phyloP scores from a whole-genome alignment of 192 early-diverging fungal genomes.

The Geranomyces variabilis region DNA sequence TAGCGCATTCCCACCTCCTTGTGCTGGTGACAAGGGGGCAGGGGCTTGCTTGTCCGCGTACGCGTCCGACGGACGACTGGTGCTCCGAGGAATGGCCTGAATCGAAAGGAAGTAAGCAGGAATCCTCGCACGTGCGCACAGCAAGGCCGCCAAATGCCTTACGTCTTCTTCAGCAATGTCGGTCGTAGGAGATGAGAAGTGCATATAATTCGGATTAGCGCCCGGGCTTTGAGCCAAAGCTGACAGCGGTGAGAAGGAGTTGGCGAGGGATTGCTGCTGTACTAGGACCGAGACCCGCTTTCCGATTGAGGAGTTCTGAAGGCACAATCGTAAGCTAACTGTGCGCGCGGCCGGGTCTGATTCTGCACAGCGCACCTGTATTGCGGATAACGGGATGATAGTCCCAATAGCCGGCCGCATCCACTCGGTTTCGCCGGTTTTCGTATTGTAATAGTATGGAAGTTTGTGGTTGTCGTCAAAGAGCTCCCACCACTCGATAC shows the following conservation, averaged over 20 bases:
- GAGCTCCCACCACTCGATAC: conserved; percentile 98
- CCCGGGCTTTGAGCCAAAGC: neutral
- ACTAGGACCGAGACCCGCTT: conserved; percentile 73
- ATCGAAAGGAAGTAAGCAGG: neutral
- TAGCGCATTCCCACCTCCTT: neutral
- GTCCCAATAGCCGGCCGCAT: conserved; percentile 68
- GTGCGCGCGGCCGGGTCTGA: no score
- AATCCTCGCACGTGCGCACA: no score
- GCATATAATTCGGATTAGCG: neutral
- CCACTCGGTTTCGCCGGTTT: conserved; percentile 89
- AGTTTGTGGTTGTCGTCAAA: conserved; percentile 81
- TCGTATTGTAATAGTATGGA: conserved; percentile 93
- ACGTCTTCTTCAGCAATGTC: conserved; percentile 5
- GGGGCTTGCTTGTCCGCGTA: neutral
- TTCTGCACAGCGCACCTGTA: neutral
- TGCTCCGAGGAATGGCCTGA: conserved; percentile 3
- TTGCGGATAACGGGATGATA: conserved; percentile 64
- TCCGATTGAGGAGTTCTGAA: conserved; percentile 74
- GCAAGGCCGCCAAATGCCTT: neutral
- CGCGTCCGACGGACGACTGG: neutral
- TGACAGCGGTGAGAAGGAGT: conserved; percentile 11
- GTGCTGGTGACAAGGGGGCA: neutral
- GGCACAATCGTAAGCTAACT: neutral
- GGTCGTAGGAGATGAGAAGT: neutral
- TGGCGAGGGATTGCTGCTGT: conserved; percentile 21